phyloP scores from a whole-genome alignment of 805 yeast species.

The Pichia thaimueangensis region DNA sequence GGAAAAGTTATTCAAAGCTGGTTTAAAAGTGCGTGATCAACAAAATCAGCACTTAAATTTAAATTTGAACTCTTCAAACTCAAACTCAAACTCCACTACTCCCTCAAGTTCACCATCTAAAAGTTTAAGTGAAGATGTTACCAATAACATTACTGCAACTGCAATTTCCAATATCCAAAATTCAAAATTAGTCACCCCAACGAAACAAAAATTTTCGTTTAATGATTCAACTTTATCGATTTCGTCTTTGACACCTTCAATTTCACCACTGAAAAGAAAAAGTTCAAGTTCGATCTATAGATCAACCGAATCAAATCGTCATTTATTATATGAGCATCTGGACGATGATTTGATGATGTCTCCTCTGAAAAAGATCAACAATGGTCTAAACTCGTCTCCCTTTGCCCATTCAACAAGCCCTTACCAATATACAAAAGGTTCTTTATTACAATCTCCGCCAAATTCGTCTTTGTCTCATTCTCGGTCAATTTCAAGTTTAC shows the following conservation, averaged over 20 bases:
- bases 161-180: conserved; percentile 17
- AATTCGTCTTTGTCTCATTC: conserved; percentile 12
- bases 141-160: conserved; percentile 16
- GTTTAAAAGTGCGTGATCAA: conserved; percentile 31
- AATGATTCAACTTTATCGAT: conserved; percentile 4
- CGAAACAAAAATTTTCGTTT: conserved; percentile 2
- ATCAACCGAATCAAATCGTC: conserved; percentile 2
- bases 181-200: conserved; percentile 13
- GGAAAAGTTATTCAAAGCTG: conserved; percentile 36
- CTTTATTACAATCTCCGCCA: conserved; percentile 16
- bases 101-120: conserved; percentile 18
- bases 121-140: conserved; percentile 12
- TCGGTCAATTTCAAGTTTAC: conserved; percentile 8
- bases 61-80: neutral
- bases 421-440: conserved; percentile 13
- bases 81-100: conserved; percentile 3
- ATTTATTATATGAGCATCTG: conserved; percentile 2
- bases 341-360: conserved; percentile 20
- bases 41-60: conserved; percentile 8
- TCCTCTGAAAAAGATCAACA: conserved; percentile 24
- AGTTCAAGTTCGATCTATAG: conserved; percentile 13
- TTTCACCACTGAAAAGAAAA: conserved; percentile 27
- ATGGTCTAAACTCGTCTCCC: conserved; percentile 27
- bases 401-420: conserved; percentile 21
- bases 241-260: conserved; percentile 11